Conservation (phyloP, 768 basidiomycete genomes). For the Trichaptum fuscoviolaceum region DNA sequence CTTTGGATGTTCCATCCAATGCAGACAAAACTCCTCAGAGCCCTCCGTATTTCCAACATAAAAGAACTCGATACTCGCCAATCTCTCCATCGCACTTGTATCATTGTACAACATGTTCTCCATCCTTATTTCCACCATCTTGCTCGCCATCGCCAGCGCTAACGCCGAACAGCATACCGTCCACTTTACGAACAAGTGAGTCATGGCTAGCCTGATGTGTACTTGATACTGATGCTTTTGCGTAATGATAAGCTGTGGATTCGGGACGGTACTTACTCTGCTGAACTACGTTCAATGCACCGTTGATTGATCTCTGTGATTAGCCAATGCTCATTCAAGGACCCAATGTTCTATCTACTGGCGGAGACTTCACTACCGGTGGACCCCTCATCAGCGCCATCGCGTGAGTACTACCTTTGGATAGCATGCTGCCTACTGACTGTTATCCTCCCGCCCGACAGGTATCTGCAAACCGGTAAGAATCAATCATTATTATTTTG, state of each 20-base stretch:
- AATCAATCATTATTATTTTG: too few relatives aligned
- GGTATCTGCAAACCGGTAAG: slow-evolving; percentile 12
- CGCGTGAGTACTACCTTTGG: slow-evolving; percentile 30
- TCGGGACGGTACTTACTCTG: slow-evolving; percentile 24
- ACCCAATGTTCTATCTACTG: slow-evolving; percentile 26
- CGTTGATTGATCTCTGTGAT: not conserved
- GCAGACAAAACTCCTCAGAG: not conserved
- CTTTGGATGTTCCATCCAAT: too few relatives aligned
- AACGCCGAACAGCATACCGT: slow-evolving; percentile 31
- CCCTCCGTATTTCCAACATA: not conserved
- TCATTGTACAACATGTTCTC: slow-evolving; percentile 1
- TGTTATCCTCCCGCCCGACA: too few relatives aligned
- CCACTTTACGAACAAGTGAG: slow-evolving; percentile 29
- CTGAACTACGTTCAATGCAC: slow-evolving; percentile 1
- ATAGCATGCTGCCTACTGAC: too few relatives aligned
- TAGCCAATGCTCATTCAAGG: slow-evolving; percentile 25
- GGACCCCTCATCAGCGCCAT: slow-evolving; percentile 30
- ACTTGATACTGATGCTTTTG: not conserved
- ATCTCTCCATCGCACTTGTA: not conserved
- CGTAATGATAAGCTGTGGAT: slow-evolving; percentile 23
- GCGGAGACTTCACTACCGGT: slow-evolving; percentile 22
- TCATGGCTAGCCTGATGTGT: not conserved
- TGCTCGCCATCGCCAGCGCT: slow-evolving; percentile 19
- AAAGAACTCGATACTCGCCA: not conserved
- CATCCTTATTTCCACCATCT: slow-evolving; percentile 7